Conservation (phyloP, 345 rosid species). For the Populus pruinosa region DNA sequence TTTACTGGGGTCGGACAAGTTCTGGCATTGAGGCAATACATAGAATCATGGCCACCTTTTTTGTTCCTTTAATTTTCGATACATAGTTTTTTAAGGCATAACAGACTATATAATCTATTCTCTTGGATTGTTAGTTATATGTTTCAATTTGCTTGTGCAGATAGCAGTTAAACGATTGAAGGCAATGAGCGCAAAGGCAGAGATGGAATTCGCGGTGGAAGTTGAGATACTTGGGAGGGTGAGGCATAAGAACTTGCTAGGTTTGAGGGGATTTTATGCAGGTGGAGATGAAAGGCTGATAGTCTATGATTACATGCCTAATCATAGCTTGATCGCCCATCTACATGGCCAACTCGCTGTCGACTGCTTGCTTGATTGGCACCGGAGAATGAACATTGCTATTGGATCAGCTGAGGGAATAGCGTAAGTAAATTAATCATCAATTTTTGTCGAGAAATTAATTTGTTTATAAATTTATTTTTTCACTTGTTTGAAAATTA, state of each 20-base stretch:
- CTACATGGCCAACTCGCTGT: slow-evolving; percentile 60
- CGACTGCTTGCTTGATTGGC: slow-evolving; percentile 61
- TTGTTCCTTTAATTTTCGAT: background rate
- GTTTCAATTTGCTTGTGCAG: slow-evolving; percentile 18
- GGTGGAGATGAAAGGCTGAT: slow-evolving; percentile 66
- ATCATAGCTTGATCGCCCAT: slow-evolving; percentile 60
- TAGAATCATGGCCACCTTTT: background rate
- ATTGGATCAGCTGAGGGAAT: slow-evolving; percentile 67
- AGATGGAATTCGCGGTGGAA: slow-evolving; percentile 71
- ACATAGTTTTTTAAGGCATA: background rate
- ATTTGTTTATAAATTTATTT: background rate
- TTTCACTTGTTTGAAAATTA: slow-evolving; percentile 1
- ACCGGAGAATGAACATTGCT: slow-evolving; percentile 43
- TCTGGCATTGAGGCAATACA: slow-evolving; percentile 51
- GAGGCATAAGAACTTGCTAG: slow-evolving; percentile 57
- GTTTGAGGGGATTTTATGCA: slow-evolving; percentile 62
- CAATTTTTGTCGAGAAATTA: background rate
- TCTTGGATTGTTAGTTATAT: background rate
- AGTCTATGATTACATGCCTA: slow-evolving; percentile 70
- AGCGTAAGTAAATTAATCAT: slow-evolving; percentile 36
- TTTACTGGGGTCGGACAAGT: slow-evolving; percentile 66
- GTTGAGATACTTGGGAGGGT: slow-evolving; percentile 75
- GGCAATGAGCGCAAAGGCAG: slow-evolving; percentile 60
- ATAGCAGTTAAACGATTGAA: slow-evolving; percentile 68
- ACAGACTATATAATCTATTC: background rate